Conservation (phyloP, 371 early-diverging fungal genomes). For the Syncephalastrum sp. region DNA sequence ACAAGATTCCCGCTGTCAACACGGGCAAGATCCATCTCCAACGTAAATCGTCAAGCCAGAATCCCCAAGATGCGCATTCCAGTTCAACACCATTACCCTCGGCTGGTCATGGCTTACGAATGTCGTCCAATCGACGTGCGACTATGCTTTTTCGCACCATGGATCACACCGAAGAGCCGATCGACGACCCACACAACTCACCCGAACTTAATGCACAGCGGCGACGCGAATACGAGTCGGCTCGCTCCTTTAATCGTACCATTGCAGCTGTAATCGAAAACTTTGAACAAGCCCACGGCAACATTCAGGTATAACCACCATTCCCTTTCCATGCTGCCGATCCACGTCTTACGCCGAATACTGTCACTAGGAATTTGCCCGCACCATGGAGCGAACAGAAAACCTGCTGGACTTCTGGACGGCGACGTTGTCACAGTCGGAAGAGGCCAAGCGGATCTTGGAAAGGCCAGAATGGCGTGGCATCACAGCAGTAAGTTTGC, state of each 20-base stretch:
- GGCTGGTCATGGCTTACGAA: conserved; percentile 11
- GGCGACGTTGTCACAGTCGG: conserved; percentile 28
- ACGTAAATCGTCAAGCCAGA: too few species aligned
- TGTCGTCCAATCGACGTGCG: conserved; percentile 15
- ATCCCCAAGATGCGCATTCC: too few species aligned
- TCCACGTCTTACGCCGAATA: neutral
- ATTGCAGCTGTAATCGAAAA: conserved; percentile 23
- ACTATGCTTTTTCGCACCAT: conserved; percentile 20
- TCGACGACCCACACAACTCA: conserved; percentile 33
- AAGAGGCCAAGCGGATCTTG: conserved; percentile 32
- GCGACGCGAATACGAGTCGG: conserved; percentile 25
- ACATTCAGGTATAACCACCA: conserved; percentile 17
- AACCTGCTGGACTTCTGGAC: conserved; percentile 39
- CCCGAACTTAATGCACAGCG: conserved; percentile 27
- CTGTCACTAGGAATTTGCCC: conserved; percentile 19
- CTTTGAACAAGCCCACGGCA: conserved; percentile 18
- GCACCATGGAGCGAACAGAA: conserved; percentile 37
- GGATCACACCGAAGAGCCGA: conserved; percentile 18
- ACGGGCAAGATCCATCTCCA: too few species aligned
- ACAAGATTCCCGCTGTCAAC: too few species aligned
- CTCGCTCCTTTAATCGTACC: conserved; percentile 26
- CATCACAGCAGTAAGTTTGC: too few species aligned
- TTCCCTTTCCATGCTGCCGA: too few species aligned
- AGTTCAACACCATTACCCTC: too few species aligned
- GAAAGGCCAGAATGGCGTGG: conserved; percentile 30